Base-by-base conservation (phyloP, 2,329 filamentous ascomycete genomes). In the Ceratocystis alfenasii region DNA sequence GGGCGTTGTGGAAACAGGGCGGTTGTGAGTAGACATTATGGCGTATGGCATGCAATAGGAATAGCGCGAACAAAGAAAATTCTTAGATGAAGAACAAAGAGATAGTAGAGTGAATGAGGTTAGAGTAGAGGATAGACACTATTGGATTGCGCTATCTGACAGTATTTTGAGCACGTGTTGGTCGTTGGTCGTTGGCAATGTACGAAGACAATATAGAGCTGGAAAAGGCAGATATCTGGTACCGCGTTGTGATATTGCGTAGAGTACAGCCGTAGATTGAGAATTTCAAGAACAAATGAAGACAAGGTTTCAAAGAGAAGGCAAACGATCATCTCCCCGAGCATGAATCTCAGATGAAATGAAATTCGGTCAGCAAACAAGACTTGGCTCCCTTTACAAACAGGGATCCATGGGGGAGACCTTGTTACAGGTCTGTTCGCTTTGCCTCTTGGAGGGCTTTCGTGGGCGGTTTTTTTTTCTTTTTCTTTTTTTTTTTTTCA, bases 261-360 rank as follows among this genome's bases (percentile, higher is more conserved):
- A 55, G 20, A 55, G 50, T 22, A 30, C 22, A 55, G 20, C 50
- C 3, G 2, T 7, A 30, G 17, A 28, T 59, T 20, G 55, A 53
- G 48, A 53, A 53, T 53, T 20, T 12, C 46, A 53, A 53, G n/a
- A 30, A 30, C 41, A 62, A 48, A 17, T 22, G 28, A 25, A 36
- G 45, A 55, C 30, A 41, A 53, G 50, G 17, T 48, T 50, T 33
- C 45, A 64, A 64, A 44, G 28, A 64, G 25, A 44, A 33, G 36
- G 22, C 30, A 41, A 22, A 4, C 28, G 44, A 63, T 22, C n/a
- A 36, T 50, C 55, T 64, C 62, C 36, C 46, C 62, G 46, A 50
- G 48, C 62, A 53, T 60, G 53, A 64, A 67, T 67, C 64, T 65
- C 28, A 65, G 66, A 68, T 68, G 66, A 65, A 64, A 65, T 44